Percentiles rank a stretch among this genome's conserved stretches.
These are phyloP conservation scores for Carpinus viminea DNA, from an alignment of 306 rosid species.

Conservation along the genomic window DNA sequence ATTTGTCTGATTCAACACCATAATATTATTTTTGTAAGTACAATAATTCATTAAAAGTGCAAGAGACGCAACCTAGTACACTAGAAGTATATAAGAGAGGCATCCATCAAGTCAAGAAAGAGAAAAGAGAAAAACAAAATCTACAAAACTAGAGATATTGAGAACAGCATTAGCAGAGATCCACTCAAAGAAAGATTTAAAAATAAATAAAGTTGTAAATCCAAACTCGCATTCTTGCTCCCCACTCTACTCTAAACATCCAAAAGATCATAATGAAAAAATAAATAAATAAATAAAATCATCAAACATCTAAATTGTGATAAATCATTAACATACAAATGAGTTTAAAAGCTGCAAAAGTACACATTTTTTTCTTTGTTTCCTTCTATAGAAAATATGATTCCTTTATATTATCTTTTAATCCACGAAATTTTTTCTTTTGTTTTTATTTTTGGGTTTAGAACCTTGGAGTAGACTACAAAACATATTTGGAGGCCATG, in stretches of 20 bases:
- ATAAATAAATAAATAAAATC: not conserved
- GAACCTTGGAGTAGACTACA: not conserved
- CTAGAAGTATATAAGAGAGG: too few relatives aligned
- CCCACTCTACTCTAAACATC: too few relatives aligned
- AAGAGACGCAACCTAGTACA: too few relatives aligned
- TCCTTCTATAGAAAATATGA: not conserved
- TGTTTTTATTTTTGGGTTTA: not conserved
- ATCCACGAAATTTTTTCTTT: not conserved
- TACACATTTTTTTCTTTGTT: not conserved
- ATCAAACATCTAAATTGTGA: not conserved
- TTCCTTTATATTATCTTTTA: not conserved
- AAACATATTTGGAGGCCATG: not conserved
- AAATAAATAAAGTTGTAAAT: too few relatives aligned
- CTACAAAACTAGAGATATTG: too few relatives aligned
- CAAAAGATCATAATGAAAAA: not conserved
- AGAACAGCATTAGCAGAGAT: too few relatives aligned
- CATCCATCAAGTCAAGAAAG: too few relatives aligned
- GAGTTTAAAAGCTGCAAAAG: not conserved
- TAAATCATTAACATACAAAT: not conserved
- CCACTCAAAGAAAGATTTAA: too few relatives aligned
- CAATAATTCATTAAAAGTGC: too few relatives aligned
- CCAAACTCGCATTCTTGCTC: too few relatives aligned
- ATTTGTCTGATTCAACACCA: slow-evolving; percentile 46
- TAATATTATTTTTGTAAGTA: too few relatives aligned
- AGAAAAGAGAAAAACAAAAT: too few relatives aligned